Percentiles rank a stretch among this genome's conserved stretches.
phyloP scores from a whole-genome alignment of 2,329 filamentous ascomycete species.

The Nigrograna mackinnonii region DNA sequence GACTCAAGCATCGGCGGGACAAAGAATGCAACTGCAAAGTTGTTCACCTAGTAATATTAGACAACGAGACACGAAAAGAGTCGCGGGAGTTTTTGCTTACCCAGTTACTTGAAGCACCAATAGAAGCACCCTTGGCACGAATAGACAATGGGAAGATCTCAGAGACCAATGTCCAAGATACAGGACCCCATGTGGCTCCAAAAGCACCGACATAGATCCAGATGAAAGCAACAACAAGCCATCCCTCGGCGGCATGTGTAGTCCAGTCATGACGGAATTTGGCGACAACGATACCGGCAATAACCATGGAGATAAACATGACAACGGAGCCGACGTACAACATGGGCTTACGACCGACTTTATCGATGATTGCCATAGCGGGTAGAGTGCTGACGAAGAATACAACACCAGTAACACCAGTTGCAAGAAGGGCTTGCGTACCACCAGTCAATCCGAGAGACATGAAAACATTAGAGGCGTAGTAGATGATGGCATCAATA shows the following conservation, averaged over 20 bases:
- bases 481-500: conserved; percentile 54
- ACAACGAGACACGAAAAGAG: not conserved
- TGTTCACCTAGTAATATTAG: conserved; percentile 24
- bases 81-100: conserved; percentile 18
- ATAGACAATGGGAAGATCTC: conserved; percentile 42
- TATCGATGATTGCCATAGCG: conserved; percentile 59
- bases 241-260: conserved; percentile 22
- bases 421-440: conserved; percentile 62
- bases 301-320: conserved; percentile 38
- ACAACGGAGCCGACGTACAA: conserved; percentile 54
- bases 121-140: conserved; percentile 40
- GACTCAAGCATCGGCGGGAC: conserved; percentile 36
- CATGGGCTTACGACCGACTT: conserved; percentile 59
- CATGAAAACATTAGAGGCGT: conserved; percentile 63
- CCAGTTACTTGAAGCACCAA: conserved; percentile 42
- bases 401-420: conserved; percentile 61
- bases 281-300: conserved; percentile 29
- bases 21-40: conserved; percentile 43
- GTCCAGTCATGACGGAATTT: conserved; percentile 30
- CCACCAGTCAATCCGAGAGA: conserved; percentile 59
- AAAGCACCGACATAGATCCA: conserved; percentile 35
- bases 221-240: conserved; percentile 32
- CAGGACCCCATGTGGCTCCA: conserved; percentile 31
- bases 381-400: conserved; percentile 63
- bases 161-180: conserved; percentile 28